These are phyloP conservation scores for Corchorus olitorius DNA, from an alignment of 345 rosid genomes.

Conservation along the genomic window DNA sequence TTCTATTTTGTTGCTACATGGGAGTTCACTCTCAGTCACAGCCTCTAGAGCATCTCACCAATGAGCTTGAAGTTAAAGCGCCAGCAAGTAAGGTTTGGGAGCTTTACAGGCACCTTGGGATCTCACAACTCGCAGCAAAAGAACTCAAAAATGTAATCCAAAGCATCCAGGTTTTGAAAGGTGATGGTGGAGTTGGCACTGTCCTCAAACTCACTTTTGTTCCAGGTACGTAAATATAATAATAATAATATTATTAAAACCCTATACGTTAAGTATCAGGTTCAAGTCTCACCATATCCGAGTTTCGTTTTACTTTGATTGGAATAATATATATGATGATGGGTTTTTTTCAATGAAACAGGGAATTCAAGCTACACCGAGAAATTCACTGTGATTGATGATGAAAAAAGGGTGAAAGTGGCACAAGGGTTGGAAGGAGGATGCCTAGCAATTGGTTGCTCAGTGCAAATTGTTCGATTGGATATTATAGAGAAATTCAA, in stretches of 20 bases:
- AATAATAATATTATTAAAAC: neutral
- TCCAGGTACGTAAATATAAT: neutral
- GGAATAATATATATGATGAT: neutral
- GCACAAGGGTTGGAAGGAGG: neutral
- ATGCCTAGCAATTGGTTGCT: neutral
- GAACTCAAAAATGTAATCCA: neutral
- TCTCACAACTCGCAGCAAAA: neutral
- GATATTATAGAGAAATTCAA: neutral
- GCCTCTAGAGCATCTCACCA: neutral
- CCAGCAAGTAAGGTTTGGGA: conserved; percentile 5
- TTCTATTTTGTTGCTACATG: neutral
- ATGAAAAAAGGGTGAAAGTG: neutral
- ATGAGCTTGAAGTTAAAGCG: neutral
- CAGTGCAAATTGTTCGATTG: neutral
- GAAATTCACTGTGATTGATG: conserved; percentile 1
- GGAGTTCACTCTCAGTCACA: neutral
- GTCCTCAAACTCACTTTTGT: conserved; percentile 6
- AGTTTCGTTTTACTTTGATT: too few relatives aligned
- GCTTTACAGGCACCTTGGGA: conserved; percentile 3
- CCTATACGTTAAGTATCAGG: too few relatives aligned
- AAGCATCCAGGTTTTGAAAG: neutral
- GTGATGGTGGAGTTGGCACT: neutral
- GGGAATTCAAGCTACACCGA: conserved; percentile 13
- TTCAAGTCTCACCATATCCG: too few relatives aligned
- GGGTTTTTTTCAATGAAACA: neutral